Conservation (phyloP, 805 yeast species). For the Metschnikowia peoriensis region DNA sequence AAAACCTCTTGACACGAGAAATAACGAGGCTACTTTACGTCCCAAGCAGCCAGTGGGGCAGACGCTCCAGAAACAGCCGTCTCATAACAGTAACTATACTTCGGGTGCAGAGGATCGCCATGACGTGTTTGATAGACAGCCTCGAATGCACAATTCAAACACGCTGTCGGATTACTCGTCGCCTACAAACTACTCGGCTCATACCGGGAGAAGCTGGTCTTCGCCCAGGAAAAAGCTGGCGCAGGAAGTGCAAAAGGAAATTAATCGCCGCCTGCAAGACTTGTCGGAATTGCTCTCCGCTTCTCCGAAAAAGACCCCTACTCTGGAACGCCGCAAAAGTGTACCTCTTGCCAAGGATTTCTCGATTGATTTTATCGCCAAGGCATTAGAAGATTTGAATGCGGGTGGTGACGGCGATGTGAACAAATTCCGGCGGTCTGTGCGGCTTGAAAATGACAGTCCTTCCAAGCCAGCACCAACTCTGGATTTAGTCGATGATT, state of each 20-base stretch:
- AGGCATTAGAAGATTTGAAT: conserved; percentile 45
- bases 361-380: conserved; percentile 45
- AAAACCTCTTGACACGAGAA: background rate
- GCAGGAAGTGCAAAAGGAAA: conserved; percentile 36
- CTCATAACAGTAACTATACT: conserved; percentile 15
- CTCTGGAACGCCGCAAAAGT: conserved; percentile 8
- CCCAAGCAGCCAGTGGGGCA: background rate
- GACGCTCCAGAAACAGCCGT: conserved; percentile 16
- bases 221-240: conserved; percentile 40
- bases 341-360: conserved; percentile 43
- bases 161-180: conserved; percentile 34
- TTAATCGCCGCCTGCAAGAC: conserved; percentile 29
- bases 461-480: conserved; percentile 14
- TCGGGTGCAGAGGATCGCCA: conserved; percentile 14
- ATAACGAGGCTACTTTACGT: background rate
- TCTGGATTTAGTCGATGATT: conserved; percentile 36
- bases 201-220: conserved; percentile 39
- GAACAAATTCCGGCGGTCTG: conserved; percentile 38
- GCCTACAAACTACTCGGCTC: conserved; percentile 33
- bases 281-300: conserved; percentile 15
- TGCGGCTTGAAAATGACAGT: conserved; percentile 18
- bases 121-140: conserved; percentile 16
- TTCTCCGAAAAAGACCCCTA: conserved; percentile 24
- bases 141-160: conserved; percentile 11
- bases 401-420: conserved; percentile 46